Base-by-base conservation (phyloP, 345 rosid species). In the Salix suchowensis region DNA sequence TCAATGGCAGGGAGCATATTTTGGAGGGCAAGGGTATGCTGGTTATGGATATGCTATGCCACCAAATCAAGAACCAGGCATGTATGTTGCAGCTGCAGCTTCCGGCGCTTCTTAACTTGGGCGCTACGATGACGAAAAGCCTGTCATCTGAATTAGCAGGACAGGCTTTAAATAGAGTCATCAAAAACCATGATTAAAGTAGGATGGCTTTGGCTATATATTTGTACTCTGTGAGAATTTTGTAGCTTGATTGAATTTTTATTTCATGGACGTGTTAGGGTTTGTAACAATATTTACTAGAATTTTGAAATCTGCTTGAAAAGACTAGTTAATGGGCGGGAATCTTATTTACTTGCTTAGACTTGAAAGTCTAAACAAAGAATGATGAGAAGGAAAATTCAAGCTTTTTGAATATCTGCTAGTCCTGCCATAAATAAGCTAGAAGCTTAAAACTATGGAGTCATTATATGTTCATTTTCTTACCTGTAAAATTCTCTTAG, bases 1-100 rank as follows among this genome's bases (percentile, higher is more conserved):
- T 81, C 96, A 91, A 67, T 91, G 97, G 97, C 89, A 89, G 26
- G 97, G 97, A 42, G 88, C 82, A 76, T 85, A 92, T 80, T 78
- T 86, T 34, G 87, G 93, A 75, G 94, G 91, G 73, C 91, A 89
- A 70, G 89, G 87, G 64, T 91, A 88, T 66, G 83, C 87, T 62
- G 89, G 88, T 55, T 86, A 89, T 72, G 91, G 94, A 60, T 86
- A 92, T 70, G 85, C 86, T 70, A 79, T 76, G 67, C 76, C 82
- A 21, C 74, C 75, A 15, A 86, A 81, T 77, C 91, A 87, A 70
- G 91, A 88, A 72, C 86, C 88, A 11, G 77, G 80, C 87, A 82
- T 78, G 80, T 83, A 89, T 69, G 85, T 85, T 62, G 88, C 89
- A 0, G 88, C 94, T 62, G 92, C 87, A 14, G 89, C 93, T 76